Evolutionary conservation across 345 rosid genomes (phyloP).

Genomic region (Salix koriyanagi): DNA sequence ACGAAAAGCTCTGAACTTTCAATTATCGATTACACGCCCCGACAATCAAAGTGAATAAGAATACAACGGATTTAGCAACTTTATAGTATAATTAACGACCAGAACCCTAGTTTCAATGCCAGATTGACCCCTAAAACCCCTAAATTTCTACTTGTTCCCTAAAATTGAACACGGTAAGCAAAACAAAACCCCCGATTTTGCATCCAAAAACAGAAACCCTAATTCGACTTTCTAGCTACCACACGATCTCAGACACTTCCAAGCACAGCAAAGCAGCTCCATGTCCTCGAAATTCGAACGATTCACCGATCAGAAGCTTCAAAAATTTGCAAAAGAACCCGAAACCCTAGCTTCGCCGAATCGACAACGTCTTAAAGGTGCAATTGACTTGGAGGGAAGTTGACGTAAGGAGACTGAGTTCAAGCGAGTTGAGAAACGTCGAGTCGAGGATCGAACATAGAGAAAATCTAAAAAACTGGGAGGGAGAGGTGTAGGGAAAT

Average conservation of each 20-base stretch:
- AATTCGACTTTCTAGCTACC: conserved; percentile 10
- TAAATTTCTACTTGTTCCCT: not conserved
- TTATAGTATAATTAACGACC: not conserved
- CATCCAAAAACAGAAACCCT: conserved; percentile 1
- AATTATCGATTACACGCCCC: not conserved
- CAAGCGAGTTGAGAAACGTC: not conserved
- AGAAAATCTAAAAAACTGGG: not conserved
- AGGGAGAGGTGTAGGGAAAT: not conserved
- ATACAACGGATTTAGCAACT: not conserved
- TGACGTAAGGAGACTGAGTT: not conserved
- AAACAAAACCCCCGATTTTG: conserved; percentile 1
- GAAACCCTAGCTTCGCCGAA: conserved; percentile 12
- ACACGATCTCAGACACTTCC: conserved; percentile 3
- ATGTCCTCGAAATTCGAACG: conserved; percentile 14
- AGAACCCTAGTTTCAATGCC: not conserved
- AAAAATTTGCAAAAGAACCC: conserved; percentile 4
- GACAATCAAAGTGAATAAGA: not conserved
- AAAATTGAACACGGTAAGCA: not conserved
- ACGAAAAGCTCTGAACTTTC: not conserved
- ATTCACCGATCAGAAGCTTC: not conserved
- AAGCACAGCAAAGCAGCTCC: conserved; percentile 12
- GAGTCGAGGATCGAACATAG: conserved; percentile 3
- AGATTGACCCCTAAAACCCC: conserved; percentile 3
- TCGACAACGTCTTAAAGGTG: not conserved
- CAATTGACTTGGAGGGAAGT: not conserved